Evolutionary conservation across 2,329 filamentous ascomycete species (phyloP).

Genomic region (Diaporthe batatas): DNA sequence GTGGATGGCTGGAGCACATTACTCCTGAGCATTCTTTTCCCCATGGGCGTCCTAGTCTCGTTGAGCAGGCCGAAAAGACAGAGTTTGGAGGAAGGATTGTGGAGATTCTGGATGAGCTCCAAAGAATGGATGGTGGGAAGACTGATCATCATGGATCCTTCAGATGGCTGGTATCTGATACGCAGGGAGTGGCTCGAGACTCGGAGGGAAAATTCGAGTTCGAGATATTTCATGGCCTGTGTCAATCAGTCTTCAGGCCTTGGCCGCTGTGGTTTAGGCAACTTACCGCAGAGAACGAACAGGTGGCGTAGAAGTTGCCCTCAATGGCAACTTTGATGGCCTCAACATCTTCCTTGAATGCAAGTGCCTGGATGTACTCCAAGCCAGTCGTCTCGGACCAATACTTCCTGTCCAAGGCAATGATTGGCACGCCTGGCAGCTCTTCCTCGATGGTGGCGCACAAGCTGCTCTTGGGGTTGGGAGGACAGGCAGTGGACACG

Average conservation of each 20-base stretch:
- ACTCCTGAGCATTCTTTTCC: slow-evolving; percentile 82
- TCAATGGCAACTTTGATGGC: slow-evolving; percentile 82
- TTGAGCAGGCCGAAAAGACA: slow-evolving; percentile 90
- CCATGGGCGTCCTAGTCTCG: slow-evolving; percentile 89
- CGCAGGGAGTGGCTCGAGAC: slow-evolving; percentile 86
- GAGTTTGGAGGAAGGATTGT: slow-evolving; percentile 81
- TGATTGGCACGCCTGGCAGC: slow-evolving; percentile 71
- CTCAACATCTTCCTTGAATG: slow-evolving; percentile 83
- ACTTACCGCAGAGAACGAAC: slow-evolving; percentile 83
- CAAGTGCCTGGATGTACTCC: slow-evolving; percentile 83
- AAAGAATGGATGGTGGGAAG: slow-evolving; percentile 87
- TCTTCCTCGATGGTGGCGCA: slow-evolving; percentile 81
- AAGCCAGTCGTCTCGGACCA: slow-evolving; percentile 86
- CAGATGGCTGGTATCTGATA: slow-evolving; percentile 87
- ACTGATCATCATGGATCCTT: slow-evolving; percentile 97
- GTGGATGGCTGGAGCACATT: slow-evolving; percentile 93
- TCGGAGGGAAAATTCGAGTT: slow-evolving; percentile 74
- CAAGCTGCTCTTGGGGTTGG: slow-evolving; percentile 79
- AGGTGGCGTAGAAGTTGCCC: slow-evolving; percentile 89
- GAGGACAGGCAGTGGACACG: slow-evolving; percentile 74
- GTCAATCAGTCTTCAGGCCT: background rate
- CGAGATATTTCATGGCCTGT: slow-evolving; percentile 85
- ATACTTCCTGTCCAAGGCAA: slow-evolving; percentile 79
- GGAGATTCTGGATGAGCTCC: slow-evolving; percentile 90
- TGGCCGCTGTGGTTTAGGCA: background rate